A percentile compares a stretch with the other conserved stretches of the same genome.
Conservation (phyloP, 768 basidiomycete genomes). For the Daedaleopsis nitida region DNA sequence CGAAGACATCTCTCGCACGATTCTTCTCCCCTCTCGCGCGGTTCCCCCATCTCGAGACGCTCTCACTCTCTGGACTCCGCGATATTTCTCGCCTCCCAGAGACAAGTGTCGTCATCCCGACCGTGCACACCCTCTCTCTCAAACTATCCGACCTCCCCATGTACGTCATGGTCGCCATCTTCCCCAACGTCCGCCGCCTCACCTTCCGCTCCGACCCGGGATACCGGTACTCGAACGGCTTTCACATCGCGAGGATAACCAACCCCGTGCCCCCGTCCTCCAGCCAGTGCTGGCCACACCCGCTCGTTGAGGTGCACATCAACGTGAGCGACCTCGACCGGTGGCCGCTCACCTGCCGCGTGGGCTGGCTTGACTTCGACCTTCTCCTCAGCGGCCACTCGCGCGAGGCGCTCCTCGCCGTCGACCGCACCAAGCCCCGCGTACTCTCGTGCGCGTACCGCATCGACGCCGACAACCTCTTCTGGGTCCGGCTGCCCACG, state of each 20-base stretch:
- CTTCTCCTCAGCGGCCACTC: slow-evolving; percentile 3
- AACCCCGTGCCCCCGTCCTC: not conserved
- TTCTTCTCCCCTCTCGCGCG: slow-evolving; percentile 1
- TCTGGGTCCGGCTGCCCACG: slow-evolving; percentile 6
- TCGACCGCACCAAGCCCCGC: slow-evolving; percentile 2
- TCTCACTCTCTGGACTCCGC: slow-evolving; percentile 1
- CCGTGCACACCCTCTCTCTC: slow-evolving; percentile 2
- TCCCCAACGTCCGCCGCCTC: slow-evolving; percentile 2
- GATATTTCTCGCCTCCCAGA: not conserved
- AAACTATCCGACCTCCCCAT: not conserved
- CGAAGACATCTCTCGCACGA: not conserved
- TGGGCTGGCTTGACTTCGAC: slow-evolving; percentile 13
- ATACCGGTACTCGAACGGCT: not conserved
- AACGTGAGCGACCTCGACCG: slow-evolving; percentile 6
- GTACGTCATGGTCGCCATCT: not conserved
- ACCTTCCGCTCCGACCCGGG: slow-evolving; percentile 1
- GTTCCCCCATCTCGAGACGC: not conserved
- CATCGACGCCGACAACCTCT: slow-evolving; percentile 3
- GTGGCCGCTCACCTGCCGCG: slow-evolving; percentile 12
- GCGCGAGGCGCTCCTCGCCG: not conserved
- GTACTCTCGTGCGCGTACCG: slow-evolving; percentile 12
- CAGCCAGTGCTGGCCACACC: slow-evolving; percentile 4
- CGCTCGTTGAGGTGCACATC: slow-evolving; percentile 6
- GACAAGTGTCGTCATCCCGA: not conserved
- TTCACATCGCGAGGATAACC: not conserved